Base-by-base conservation (phyloP, 257 asterid genomes). In the Striga asiatica region DNA sequence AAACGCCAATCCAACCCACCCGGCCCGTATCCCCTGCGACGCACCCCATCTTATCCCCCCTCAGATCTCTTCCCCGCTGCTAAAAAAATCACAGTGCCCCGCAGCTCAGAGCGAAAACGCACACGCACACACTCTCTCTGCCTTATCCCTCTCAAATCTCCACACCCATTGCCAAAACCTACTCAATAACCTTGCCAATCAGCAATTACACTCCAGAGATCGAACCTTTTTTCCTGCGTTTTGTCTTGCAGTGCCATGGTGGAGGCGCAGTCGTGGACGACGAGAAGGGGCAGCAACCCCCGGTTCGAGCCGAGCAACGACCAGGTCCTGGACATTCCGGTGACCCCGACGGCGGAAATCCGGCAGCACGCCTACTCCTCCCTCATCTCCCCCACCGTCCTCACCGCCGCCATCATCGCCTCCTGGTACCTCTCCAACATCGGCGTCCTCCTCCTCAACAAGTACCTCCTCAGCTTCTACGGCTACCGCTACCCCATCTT, bases 211-310 rank as follows among this genome's bases (percentile, higher is more conserved):
- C 29, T 29, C 12, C 12, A 32, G 11, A 32, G 38, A 32, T 32
- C 38, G 7, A 3, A 32, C 11, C 38, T 32, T 32, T 32, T n/a
- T 9, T 6, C 13, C 45, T n/a, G 45, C 5, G 47, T 42, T 21
- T 14, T 13, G 24, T 10, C 10, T 16, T 8, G 0, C 17, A 35
- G 32, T 56, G 73, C 46, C 31, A 91, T 91, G 98, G 97, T 88
- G 78, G 98, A 91, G 62, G 81, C 82, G 21, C 98, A 91, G 65
- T 87, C 98, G 37, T 91, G 96, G 95, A 83, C 96, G 1, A 84
- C 95, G 4, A 65, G 97, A 37, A 74, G 98, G 76, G 92, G 87
- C 25, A 87, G 97, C 85, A 91, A 91, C 72, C 98, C 98, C 5
- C 85, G 98, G 18, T 61, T 82, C 10, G 98, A 91, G 24, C 64